These are phyloP conservation scores for Talaromyces thailandensis DNA, from an alignment of 495 filamentous ascomycete genomes.

Conservation along the genomic window DNA sequence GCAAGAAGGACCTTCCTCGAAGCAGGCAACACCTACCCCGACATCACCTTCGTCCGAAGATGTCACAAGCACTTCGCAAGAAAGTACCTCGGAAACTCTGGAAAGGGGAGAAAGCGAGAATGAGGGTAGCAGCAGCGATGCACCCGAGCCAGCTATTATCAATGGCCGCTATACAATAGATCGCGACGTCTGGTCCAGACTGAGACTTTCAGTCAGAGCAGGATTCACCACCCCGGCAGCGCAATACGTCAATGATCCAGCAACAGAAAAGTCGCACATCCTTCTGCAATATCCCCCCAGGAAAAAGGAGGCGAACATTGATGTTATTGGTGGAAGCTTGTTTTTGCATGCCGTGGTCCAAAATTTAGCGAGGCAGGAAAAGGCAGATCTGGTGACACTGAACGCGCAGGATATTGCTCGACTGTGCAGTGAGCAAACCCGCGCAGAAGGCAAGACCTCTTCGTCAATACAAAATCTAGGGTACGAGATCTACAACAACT, in stretches of 20 bases:
- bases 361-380: conserved; percentile 46
- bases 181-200: conserved; percentile 30
- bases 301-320: not conserved
- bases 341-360: conserved; percentile 52
- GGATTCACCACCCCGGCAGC: conserved; percentile 29
- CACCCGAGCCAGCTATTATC: conserved; percentile 6
- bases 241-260: conserved; percentile 37
- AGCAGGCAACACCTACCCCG: not conserved
- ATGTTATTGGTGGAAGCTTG: conserved; percentile 41
- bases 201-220: conserved; percentile 31
- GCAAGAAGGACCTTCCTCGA: not conserved
- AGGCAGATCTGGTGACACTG: conserved; percentile 70
- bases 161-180: conserved; percentile 28
- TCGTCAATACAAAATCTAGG: conserved; percentile 49
- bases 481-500: conserved; percentile 47
- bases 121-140: conserved; percentile 13
- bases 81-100: not conserved
- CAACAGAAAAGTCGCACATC: conserved; percentile 53
- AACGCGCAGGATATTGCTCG: conserved; percentile 74
- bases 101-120: conserved; percentile 4
- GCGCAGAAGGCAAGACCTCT: conserved; percentile 27
- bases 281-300: conserved; percentile 50
- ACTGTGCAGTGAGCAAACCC: conserved; percentile 64
- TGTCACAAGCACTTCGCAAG: not conserved
- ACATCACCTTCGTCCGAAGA: conserved; percentile 5